A percentile compares a stretch with the other conserved stretches of the same genome.
Conservation (phyloP, 768 basidiomycete genomes). For the Lactarius hengduanensis region DNA sequence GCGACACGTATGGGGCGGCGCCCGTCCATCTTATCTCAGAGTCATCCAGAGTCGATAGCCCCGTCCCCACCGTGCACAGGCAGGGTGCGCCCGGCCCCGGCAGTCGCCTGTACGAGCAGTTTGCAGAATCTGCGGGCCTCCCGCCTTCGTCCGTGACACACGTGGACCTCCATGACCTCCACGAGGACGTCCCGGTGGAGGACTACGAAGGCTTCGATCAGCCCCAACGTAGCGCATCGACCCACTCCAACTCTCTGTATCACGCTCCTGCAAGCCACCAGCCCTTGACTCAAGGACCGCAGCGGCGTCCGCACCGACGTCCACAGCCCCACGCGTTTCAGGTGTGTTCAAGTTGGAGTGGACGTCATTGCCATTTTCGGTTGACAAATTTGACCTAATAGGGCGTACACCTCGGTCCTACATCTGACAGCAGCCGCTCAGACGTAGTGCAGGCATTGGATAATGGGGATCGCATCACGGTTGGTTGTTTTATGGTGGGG, state of each 20-base stretch:
- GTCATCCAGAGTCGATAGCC: constrained; percentile 20
- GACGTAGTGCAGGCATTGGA: constrained; percentile 26
- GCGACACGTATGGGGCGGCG: background rate
- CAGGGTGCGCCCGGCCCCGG: constrained; percentile 6
- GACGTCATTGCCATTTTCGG: constrained; percentile 3
- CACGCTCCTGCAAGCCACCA: constrained; percentile 4
- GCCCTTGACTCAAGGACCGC: background rate
- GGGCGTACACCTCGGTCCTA: constrained; percentile 6
- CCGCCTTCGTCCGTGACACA: constrained; percentile 18
- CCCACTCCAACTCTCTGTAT: background rate
- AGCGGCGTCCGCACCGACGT: constrained; percentile 8
- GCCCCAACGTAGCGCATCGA: background rate
- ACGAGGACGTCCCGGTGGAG: constrained; percentile 9
- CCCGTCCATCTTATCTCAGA: constrained; percentile 16
- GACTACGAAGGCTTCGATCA: constrained; percentile 10
- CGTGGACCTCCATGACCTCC: constrained; percentile 24
- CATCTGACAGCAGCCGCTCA: constrained; percentile 20
- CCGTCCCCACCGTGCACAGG: constrained; percentile 26
- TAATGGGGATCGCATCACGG: constrained; percentile 22
- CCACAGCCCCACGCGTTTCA: constrained; percentile 11
- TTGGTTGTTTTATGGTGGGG: constrained; percentile 4
- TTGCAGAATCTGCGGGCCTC: background rate
- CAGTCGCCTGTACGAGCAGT: constrained; percentile 28
- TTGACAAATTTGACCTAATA: constrained; percentile 10
- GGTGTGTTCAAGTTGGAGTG: constrained; percentile 7